Base-by-base conservation (phyloP, 2,329 filamentous ascomycete genomes). In the Curvularia spicifera region DNA sequence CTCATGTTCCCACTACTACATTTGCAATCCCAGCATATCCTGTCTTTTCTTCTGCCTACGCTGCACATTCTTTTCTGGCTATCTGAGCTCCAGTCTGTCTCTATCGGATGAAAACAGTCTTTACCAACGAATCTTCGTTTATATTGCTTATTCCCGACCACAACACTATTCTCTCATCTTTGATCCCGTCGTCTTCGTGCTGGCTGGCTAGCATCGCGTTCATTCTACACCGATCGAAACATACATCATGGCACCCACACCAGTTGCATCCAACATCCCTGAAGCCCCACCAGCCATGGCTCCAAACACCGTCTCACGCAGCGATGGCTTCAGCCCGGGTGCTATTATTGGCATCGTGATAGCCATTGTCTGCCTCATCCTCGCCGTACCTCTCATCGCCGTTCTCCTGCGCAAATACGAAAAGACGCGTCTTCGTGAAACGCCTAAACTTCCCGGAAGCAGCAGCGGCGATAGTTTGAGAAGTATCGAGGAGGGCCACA, bases 261-360 rank as follows among this genome's bases (percentile, higher is more conserved):
- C 57, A 5, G 42, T 24, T 3, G 10, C 49, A 13, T n/a, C 55
- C 10, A 24, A 49, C 22, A 35, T 53, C 0, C 66, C 66, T 2
- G 46, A 60, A 13, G 66, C 66, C 12, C 66, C 67, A 9, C 45
- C 60, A 4, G 64, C 61, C 7, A 28, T 44, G 6, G 28, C 40
- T 3, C n/a, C 56, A 5, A 31, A 40, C 13, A 26, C 39, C 15
- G 22, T 46, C 5, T 42, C 53, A 18, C 51, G 45, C 3, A 59
- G n/a, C 40, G 61, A 68, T 24, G 66, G 64, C 51, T 70, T 60
- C 45, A 61, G 46, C 3, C 67, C 68, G 0, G 50, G 59, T 5
- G 66, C 68, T 3, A 65, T 70, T 18, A 67, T 70, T 47, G 64
- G 66, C 60, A 70, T 71, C 44, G 63, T 69, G n/a, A 52, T 62